Evolutionary conservation across 257 asterid genomes (phyloP), one percentile per base, ranked within the genome.

Genomic region (Cruciata laevipes): DNA sequence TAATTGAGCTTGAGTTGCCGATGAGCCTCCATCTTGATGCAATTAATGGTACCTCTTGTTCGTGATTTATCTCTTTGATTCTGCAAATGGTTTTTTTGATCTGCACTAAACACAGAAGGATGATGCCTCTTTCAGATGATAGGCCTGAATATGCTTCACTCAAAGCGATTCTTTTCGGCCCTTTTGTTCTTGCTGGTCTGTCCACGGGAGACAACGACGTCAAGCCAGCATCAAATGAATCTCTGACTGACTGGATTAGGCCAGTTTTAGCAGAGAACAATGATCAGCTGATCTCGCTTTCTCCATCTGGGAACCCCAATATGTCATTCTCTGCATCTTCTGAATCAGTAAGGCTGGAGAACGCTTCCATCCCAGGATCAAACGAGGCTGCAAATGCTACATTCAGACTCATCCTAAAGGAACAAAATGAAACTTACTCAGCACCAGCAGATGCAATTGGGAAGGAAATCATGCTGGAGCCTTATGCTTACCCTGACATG

Each of bases 101-200:
- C 32, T 20, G 13, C 12, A 56, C 0, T 21, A 56, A 38, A 7
- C 14, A 21, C 16, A 56, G 53, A 38, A 38, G 10, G 6, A 42
- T 42, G 74, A 7, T 3, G 53, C 65, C 37, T 70, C 12, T 40
- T 67, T 56, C 78, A 90, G 99, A 93, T 73, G 96, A 93, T 18
- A 75, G 97, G 35, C 74, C 85, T 0, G 90, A 79, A 62, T 90
- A 77, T 65, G 79, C 87, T 23, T 83, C 95, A 0, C 30, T 93
- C 55, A 84, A 86, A 25, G 95, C 99, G 33, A 78, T 93, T 78
- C 73, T 88, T 69, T 93, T 84, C 35, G 99, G 97, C 24, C 95
- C 96, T 55, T 93, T 86, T 82, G 92, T 90, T 63, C 95, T 93
- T 3, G 95, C 91, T 6, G 99, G 95, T 23, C 83, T 82, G 2